A percentile compares a stretch with the other conserved stretches of the same genome.
Evolutionary conservation across 306 rosid species (phyloP).

Genomic region (Prosopis cineraria): DNA sequence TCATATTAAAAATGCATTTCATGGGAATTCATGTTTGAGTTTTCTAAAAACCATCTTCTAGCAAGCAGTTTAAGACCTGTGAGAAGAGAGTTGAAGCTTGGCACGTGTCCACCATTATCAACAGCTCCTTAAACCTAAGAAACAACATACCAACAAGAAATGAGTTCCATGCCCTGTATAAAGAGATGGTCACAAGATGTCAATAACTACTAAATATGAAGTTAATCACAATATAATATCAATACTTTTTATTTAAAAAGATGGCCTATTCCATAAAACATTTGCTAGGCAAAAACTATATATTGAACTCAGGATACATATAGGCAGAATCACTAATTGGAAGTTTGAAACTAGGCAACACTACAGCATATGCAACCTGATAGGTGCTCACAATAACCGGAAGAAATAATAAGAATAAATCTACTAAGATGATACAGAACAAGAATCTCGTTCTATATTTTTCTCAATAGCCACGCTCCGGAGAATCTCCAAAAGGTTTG

Average conservation of each 20-base stretch:
- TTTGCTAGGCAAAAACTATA: not conserved
- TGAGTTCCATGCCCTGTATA: conserved; percentile 29
- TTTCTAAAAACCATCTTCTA: conserved; percentile 14
- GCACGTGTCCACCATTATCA: conserved; percentile 98
- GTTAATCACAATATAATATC: not conserved
- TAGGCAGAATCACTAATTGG: not conserved
- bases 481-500: no score
- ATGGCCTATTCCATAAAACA: not conserved
- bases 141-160: conserved; percentile 29
- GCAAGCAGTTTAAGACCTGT: conserved; percentile 60
- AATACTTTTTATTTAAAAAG: not conserved
- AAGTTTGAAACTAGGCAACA: not conserved
- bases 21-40: conserved; percentile 13
- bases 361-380: not conserved
- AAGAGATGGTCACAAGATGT: conserved; percentile 17
- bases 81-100: conserved; percentile 96
- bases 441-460: no score
- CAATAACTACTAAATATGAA: not conserved
- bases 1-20: not conserved
- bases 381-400: no score
- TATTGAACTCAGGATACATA: conserved; percentile 7
- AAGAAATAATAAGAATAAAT: no score
- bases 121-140: conserved; percentile 94
- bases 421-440: no score
- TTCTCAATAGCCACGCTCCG: no score